phyloP scores from a whole-genome alignment of 345 rosid genomes.

The Euphorbia pulcherrima region DNA sequence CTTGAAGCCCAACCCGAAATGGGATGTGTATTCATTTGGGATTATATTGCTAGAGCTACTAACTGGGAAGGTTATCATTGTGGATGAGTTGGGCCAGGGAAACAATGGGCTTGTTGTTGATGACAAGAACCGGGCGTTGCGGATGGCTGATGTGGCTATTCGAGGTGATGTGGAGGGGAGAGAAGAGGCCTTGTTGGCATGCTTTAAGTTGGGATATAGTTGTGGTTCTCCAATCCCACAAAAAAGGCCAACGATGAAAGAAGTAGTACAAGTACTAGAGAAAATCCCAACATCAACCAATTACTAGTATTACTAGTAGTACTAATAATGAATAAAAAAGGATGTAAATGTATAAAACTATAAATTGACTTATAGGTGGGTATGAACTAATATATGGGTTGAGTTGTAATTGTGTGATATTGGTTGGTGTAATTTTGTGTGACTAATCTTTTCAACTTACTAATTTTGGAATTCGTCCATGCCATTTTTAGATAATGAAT shows the following conservation, averaged over 20 bases:
- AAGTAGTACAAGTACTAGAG: slow-evolving; percentile 59
- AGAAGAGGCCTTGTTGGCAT: slow-evolving; percentile 73
- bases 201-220: slow-evolving; percentile 67
- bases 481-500: not conserved
- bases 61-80: slow-evolving; percentile 62
- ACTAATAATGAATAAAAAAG: slow-evolving; percentile 24
- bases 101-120: slow-evolving; percentile 62
- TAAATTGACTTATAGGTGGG: slow-evolving; percentile 28
- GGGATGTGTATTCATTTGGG: slow-evolving; percentile 91
- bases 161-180: slow-evolving; percentile 79
- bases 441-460: slow-evolving; percentile 17
- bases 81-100: slow-evolving; percentile 81
- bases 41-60: slow-evolving; percentile 71
- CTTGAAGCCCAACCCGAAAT: slow-evolving; percentile 72
- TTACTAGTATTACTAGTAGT: slow-evolving; percentile 26
- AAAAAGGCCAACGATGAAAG: slow-evolving; percentile 83
- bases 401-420: slow-evolving; percentile 14
- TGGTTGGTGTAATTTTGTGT: not conserved
- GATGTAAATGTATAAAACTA: slow-evolving; percentile 14
- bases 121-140: slow-evolving; percentile 53
- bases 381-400: not conserved
- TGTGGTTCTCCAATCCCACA: slow-evolving; percentile 85
- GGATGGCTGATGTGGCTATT: slow-evolving; percentile 66
- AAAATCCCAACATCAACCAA: slow-evolving; percentile 26
- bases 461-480: slow-evolving; percentile 9